Conservation (phyloP, 345 rosid genomes). For the Raphanus raphanistrum region DNA sequence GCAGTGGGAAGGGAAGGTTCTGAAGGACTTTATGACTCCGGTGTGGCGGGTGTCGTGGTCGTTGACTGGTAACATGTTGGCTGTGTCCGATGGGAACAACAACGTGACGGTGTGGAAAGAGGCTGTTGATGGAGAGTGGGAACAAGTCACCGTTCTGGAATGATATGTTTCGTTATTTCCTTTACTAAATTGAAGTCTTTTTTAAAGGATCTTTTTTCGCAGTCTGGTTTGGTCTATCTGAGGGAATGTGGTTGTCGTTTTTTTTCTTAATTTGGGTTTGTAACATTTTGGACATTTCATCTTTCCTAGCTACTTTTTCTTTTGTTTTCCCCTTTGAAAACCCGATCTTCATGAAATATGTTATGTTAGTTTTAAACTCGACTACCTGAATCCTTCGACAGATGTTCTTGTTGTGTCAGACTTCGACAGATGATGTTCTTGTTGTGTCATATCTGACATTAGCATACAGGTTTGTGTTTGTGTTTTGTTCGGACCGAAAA, state of each 20-base stretch:
- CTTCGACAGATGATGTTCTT: background rate
- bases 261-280: constrained; percentile 7
- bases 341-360: background rate
- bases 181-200: background rate
- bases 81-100: constrained; percentile 62
- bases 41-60: constrained; percentile 74
- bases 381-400: background rate
- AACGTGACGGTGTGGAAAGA: constrained; percentile 66
- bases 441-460: background rate
- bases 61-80: constrained; percentile 59
- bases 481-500: too few species aligned
- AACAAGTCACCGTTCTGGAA: constrained; percentile 50
- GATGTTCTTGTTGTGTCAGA: background rate
- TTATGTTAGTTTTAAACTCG: background rate
- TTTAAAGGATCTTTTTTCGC: background rate
- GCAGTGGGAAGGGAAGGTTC: constrained; percentile 61
- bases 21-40: constrained; percentile 64
- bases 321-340: background rate
- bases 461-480: background rate
- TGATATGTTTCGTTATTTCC: background rate
- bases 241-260: constrained; percentile 27
- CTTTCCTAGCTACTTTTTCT: background rate
- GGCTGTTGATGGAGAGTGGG: constrained; percentile 66
- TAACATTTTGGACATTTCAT: background rate
- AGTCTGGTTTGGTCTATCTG: constrained; percentile 24